phyloP scores from a whole-genome alignment of 2,329 filamentous ascomycete species.

The Fusarium veterinarium region DNA sequence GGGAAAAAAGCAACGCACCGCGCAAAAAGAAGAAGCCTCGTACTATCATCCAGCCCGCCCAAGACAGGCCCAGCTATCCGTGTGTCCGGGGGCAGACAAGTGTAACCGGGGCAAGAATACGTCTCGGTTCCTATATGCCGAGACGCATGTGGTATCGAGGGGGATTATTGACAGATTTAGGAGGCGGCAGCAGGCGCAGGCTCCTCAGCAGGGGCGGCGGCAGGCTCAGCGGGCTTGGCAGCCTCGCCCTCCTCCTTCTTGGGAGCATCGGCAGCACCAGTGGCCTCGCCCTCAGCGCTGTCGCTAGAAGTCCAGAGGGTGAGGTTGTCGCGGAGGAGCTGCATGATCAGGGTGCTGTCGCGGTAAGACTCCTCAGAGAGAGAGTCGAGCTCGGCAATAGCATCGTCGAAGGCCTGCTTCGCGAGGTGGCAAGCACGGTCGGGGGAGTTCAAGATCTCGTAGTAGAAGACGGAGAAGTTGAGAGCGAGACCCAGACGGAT shows the following conservation, averaged over 20 bases:
- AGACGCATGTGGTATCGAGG: conserved; percentile 54
- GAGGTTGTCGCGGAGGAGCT: conserved; percentile 96
- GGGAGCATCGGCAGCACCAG: conserved; percentile 64
- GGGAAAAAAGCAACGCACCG: conserved; percentile 51
- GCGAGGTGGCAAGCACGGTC: conserved; percentile 98
- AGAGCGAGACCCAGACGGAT: conserved; percentile 97
- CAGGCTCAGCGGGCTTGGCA: conserved; percentile 52
- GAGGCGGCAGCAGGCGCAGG: conserved; percentile 61
- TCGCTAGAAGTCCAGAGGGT: conserved; percentile 98
- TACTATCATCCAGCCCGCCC: conserved; percentile 52
- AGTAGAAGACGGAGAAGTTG: conserved; percentile 99
- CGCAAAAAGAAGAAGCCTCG: conserved; percentile 48
- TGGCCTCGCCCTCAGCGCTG: conserved; percentile 79
- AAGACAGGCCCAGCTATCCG: conserved; percentile 49
- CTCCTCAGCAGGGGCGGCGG: conserved; percentile 52
- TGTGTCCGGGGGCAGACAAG: conserved; percentile 45
- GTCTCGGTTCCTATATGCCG: conserved; percentile 52
- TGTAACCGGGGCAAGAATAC: conserved; percentile 47
- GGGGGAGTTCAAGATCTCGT: conserved; percentile 98
- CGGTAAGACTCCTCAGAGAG: conserved; percentile 99
- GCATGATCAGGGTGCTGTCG: conserved; percentile 98
- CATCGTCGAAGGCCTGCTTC: conserved; percentile 99
- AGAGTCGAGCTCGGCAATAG: conserved; percentile 97
- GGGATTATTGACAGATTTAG: conserved; percentile 56
- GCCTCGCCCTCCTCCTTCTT: conserved; percentile 72